Percentiles rank a stretch among this genome's conserved stretches.
Evolutionary conservation across 768 basidiomycete genomes (phyloP).

Genomic region (Rhodosporidiobolus sp.): DNA sequence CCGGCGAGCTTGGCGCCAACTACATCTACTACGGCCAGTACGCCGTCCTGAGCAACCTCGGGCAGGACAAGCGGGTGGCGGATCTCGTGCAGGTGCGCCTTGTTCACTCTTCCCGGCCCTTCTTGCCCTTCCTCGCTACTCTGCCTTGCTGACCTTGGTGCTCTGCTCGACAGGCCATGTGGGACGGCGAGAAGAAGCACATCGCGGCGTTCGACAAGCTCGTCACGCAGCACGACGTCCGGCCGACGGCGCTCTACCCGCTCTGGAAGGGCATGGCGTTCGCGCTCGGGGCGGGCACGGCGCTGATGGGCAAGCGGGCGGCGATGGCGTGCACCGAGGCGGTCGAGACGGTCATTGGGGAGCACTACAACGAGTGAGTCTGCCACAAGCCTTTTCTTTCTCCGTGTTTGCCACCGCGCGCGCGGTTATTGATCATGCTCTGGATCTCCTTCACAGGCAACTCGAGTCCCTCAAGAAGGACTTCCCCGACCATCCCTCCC

Average conservation of each 20-base stretch:
- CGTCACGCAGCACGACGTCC: constrained; percentile 73
- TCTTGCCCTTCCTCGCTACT: constrained; percentile 19
- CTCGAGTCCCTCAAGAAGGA: constrained; percentile 64
- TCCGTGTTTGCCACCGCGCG: neutral
- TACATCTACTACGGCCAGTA: constrained; percentile 90
- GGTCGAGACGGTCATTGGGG: constrained; percentile 94
- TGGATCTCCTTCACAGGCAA: constrained; percentile 75
- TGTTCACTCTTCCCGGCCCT: neutral
- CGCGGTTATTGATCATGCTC: no score
- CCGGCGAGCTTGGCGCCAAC: constrained; percentile 92
- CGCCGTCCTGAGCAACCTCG: constrained; percentile 56
- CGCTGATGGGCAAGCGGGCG: constrained; percentile 82
- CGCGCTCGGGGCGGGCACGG: constrained; percentile 78
- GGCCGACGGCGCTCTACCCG: constrained; percentile 79
- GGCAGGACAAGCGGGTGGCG: constrained; percentile 56
- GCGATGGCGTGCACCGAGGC: constrained; percentile 99
- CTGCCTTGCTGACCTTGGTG: neutral
- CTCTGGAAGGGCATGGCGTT: constrained; percentile 84
- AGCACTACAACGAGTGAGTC: constrained; percentile 94
- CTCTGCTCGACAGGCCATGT: constrained; percentile 70
- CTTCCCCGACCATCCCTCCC: constrained; percentile 41
- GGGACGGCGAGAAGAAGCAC: constrained; percentile 93
- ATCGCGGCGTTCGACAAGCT: constrained; percentile 79
- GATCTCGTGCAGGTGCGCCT: constrained; percentile 68
- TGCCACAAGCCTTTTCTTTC: neutral